Evolutionary conservation across 2,329 filamentous ascomycete genomes (phyloP), one percentile per base, ranked within the genome.

Genomic region (Calonectria hongkongensis): DNA sequence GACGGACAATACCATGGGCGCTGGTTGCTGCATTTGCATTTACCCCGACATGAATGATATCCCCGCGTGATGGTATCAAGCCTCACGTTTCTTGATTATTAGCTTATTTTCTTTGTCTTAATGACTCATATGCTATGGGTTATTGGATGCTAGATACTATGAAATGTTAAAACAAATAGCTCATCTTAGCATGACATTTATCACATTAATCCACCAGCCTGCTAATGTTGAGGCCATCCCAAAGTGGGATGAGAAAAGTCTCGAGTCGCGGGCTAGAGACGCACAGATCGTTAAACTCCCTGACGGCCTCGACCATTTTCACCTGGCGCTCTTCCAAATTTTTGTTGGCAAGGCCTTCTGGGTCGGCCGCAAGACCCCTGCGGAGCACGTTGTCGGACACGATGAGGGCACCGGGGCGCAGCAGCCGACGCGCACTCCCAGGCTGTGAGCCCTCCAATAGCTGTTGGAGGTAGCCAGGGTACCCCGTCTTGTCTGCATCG

Each of bases 301-400:
- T 78, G 43, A 86, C 67, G 10, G 80, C 80, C 25, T 76, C 68
- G 4, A 85, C 60, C 12, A 79, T 79, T 6, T 65, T 65, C 16
- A 76, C 67, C 30, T 63, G 66, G 21, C 66, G 58, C n/a, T 74
- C 74, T 28, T 79, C 78, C 13, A 79, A 56, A 74, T 75, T 60
- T 50, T 68, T 36, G 12, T 67, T 41, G 18, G 72, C 70, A 5
- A 73, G 67, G 28, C 71, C 74, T 39, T 76, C 78, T 27, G 83
- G 82, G 65, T 85, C 84, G 5, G 86, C 88, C 4, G 90, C 86
- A 15, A 89, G 81, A 8, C 85, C 89, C 8, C 83, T 81, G 3
- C 86, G 86, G 30, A 91, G 83, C 50, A 88, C 85, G 70, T 91
- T 91, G 79, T 91, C 89, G 1, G 87, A 88, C 16, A 90, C 81